Evolutionary conservation across 2,329 filamentous ascomycete genomes (phyloP).

Genomic region (Lachnellula arida): DNA sequence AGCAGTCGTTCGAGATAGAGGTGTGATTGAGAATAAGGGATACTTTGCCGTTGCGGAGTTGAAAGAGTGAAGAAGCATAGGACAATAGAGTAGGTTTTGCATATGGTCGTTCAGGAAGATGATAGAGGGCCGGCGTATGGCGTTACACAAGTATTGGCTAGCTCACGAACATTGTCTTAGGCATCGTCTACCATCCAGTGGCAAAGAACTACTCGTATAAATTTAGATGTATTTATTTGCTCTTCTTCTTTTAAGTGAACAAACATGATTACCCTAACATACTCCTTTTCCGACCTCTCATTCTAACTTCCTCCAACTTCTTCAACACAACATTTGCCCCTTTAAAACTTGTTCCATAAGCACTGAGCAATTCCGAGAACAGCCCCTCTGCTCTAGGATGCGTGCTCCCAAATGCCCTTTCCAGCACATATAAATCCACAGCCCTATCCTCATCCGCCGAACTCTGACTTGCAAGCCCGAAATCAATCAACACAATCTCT

Average conservation of each 20-base stretch:
- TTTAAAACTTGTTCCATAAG: conserved; percentile 71
- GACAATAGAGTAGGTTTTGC: not conserved
- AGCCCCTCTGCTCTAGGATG: conserved; percentile 80
- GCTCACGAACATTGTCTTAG: not conserved
- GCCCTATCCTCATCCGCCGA: conserved; percentile 86
- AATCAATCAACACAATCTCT: conserved; percentile 87
- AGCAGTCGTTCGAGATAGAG: conserved; percentile 86
- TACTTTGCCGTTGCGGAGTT: conserved; percentile 88
- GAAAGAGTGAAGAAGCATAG: conserved; percentile 34
- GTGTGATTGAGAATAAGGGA: conserved; percentile 97
- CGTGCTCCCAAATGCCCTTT: conserved; percentile 90
- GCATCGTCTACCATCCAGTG: not conserved
- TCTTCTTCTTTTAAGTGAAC: not conserved
- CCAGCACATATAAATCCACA: conserved; percentile 92
- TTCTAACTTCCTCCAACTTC: conserved; percentile 83
- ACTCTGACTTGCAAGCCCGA: conserved; percentile 81
- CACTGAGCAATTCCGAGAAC: conserved; percentile 68
- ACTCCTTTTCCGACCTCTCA: conserved; percentile 92
- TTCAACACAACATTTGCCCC: conserved; percentile 70
- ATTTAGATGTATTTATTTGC: not conserved
- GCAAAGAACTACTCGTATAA: not conserved
- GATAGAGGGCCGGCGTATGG: not conserved
- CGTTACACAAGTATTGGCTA: not conserved
- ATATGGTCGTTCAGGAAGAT: not conserved
- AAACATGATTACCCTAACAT: conserved; percentile 69